phyloP scores from a whole-genome alignment of 768 basidiomycete genomes.

The Amanita thiersii region DNA sequence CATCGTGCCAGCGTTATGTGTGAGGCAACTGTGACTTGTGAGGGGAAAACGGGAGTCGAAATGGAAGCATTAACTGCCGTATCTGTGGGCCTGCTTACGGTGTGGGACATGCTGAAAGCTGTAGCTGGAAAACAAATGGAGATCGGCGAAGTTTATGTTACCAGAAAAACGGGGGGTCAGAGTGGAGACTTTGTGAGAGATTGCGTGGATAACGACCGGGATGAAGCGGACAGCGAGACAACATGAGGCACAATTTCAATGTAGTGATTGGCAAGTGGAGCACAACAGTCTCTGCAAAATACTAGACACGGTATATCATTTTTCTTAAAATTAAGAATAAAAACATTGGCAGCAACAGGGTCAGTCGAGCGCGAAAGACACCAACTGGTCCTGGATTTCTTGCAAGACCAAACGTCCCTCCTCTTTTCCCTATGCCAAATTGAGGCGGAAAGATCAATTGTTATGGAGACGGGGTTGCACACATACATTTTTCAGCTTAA shows the following conservation, averaged over 20 bases:
- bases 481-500: constrained; percentile 51
- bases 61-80: constrained; percentile 93
- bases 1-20: constrained; percentile 48
- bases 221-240: background rate
- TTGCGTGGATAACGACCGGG: background rate
- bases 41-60: constrained; percentile 82
- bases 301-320: too few relatives aligned
- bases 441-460: background rate
- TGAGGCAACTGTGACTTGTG: constrained; percentile 61
- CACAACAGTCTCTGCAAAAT: too few relatives aligned
- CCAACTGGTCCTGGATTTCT: constrained; percentile 24
- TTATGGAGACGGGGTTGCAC: background rate
- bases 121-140: constrained; percentile 85
- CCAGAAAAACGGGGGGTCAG: constrained; percentile 63
- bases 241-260: background rate
- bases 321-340: too few relatives aligned
- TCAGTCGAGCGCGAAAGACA: constrained; percentile 21
- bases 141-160: constrained; percentile 61
- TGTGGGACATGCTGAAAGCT: constrained; percentile 94
- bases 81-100: constrained; percentile 66
- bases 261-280: too few relatives aligned
- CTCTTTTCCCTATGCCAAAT: constrained; percentile 25
- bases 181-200: constrained; percentile 54
- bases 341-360: too few relatives aligned
- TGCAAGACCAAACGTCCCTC: constrained; percentile 34